Evolutionary conservation across 2,329 filamentous ascomycete species (phyloP).

Genomic region (Aspergillus pseudoterreus): DNA sequence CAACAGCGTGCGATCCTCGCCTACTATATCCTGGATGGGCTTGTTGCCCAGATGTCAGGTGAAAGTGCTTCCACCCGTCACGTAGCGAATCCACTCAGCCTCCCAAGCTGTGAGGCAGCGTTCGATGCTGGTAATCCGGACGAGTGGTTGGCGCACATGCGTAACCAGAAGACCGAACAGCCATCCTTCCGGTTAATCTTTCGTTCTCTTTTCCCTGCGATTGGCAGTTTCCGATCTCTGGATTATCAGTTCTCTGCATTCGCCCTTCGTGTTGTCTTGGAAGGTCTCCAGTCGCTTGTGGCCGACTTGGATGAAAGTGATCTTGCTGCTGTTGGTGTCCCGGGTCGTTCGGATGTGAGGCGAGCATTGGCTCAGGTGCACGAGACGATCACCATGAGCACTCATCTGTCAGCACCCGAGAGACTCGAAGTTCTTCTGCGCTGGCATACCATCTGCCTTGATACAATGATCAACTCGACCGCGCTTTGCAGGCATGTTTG

Average conservation of each 20-base stretch:
- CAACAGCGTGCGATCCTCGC: conserved; percentile 44
- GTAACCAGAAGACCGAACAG: conserved; percentile 25
- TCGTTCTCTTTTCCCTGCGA: conserved; percentile 36
- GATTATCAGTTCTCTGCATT: conserved; percentile 39
- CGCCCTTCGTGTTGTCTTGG: conserved; percentile 41
- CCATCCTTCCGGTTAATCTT: conserved; percentile 41
- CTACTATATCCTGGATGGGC: conserved; percentile 44
- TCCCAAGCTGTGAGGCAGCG: conserved; percentile 38
- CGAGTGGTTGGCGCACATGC: conserved; percentile 40
- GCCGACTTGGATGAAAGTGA: conserved; percentile 39
- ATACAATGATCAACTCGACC: conserved; percentile 40
- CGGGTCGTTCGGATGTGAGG: conserved; percentile 36
- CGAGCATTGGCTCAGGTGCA: conserved; percentile 39
- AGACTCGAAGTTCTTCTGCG: conserved; percentile 40
- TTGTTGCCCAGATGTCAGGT: conserved; percentile 43
- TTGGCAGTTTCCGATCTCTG: conserved; percentile 24
- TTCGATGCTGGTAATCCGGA: conserved; percentile 40
- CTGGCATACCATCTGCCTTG: conserved; percentile 46
- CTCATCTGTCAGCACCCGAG: conserved; percentile 35
- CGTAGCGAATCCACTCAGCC: conserved; percentile 38
- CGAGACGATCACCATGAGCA: conserved; percentile 35
- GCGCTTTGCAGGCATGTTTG: conserved; percentile 40
- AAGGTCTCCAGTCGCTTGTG: conserved; percentile 43
- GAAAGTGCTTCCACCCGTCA: conserved; percentile 42
- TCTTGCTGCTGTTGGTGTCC: conserved; percentile 37